phyloP scores from a whole-genome alignment of 179 eudicot genomes.

The Carnegiea gigantea region DNA sequence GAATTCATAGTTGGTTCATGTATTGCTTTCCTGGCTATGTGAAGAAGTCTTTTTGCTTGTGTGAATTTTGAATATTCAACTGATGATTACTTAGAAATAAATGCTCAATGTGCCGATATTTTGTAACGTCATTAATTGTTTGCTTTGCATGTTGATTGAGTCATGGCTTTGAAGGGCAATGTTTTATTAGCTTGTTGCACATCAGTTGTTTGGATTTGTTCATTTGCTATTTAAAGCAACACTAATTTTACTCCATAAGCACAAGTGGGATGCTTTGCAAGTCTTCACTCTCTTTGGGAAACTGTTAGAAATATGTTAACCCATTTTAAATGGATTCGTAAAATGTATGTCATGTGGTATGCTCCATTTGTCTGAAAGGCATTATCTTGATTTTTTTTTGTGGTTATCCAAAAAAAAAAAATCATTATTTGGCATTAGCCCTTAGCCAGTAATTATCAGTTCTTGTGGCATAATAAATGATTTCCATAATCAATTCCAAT shows the following conservation, averaged over 20 bases:
- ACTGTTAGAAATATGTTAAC: no score
- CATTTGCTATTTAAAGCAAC: not conserved
- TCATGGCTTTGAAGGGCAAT: not conserved
- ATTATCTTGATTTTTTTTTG: no score
- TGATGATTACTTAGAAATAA: not conserved
- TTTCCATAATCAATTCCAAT: no score
- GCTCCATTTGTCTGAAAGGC: no score
- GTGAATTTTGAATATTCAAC: not conserved
- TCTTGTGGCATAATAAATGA: no score
- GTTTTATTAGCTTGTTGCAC: not conserved
- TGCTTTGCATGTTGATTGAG: not conserved
- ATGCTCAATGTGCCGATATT: not conserved
- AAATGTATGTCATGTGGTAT: no score
- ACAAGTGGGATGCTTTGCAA: not conserved
- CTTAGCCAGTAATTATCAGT: no score
- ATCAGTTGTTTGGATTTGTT: not conserved
- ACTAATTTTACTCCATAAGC: not conserved
- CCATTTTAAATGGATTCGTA: no score
- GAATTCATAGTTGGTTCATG: slow-evolving; percentile 1
- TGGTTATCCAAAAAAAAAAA: no score
- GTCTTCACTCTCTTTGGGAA: not conserved
- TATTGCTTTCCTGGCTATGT: not conserved
- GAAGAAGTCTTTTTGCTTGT: not conserved
- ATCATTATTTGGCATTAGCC: no score
- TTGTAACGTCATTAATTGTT: not conserved